Evolutionary conservation across 2,329 filamentous ascomycete species (phyloP), one percentile per base, ranked within the genome.

Genomic region (Mariannaea elegans): DNA sequence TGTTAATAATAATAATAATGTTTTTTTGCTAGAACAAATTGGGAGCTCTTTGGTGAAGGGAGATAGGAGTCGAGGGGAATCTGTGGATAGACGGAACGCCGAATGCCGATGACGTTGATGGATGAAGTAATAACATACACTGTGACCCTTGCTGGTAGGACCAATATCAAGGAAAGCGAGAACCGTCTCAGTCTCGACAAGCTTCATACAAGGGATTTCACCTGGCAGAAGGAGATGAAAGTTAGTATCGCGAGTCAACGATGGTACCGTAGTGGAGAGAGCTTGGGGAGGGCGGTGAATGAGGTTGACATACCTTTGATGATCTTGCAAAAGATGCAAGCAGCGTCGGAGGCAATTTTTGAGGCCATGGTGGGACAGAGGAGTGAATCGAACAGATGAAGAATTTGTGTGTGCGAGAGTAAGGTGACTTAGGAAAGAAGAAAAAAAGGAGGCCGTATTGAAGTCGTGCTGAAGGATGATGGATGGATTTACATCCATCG

Each of bases 291-390:
- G 32, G 53, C 38, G 39, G 23, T 41, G 46, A 63, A 48, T 39
- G 55, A 59, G 45, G 31, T 46, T 23, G 7, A 64, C 63, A 66
- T 73, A 83, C 94, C 94, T 86, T 97, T 96, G 82, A 99, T 90
- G 76, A 99, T 98, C 78, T 93, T 97, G 85, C 95, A 99, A 82
- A 99, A 99, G 74, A 98, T 93, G 77, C 95, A 99, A 64, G 90
- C 58, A 19, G 64, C 50, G n/a, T 29, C 34, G 24, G 52, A 31
- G 9, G 21, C 27, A 5, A 39, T 31, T 16, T 36, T 47, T 44
- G 27, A 47, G 36, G 58, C 45, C 54, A 44, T 56, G 24, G 32
- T 47, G 24, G 19, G 32, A 41, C 13, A 32, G 38, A 13, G 10
- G 14, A 53, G 19, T 48, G 16, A 44, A 19, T 16, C 10, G 36